phyloP scores from a whole-genome alignment of 371 early-diverging fungal species.

The Syncephalastrum monosporum region DNA sequence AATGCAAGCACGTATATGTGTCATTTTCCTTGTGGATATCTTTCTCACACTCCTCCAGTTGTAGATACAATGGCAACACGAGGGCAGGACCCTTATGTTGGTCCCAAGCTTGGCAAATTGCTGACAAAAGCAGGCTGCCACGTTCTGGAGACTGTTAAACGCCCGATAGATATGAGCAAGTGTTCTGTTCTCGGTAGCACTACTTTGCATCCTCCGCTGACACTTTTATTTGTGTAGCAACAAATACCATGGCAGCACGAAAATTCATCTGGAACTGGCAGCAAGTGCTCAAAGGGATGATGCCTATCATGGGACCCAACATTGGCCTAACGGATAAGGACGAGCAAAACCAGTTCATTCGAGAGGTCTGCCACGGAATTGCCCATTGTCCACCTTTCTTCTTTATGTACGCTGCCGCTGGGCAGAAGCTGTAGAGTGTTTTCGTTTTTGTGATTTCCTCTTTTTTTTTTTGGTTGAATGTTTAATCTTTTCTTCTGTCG shows the following conservation, averaged over 20 bases:
- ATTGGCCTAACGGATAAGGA: slow-evolving; percentile 6
- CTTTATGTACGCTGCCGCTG: slow-evolving; percentile 5
- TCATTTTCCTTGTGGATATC: not conserved
- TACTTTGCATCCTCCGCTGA: not conserved
- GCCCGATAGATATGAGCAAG: slow-evolving; percentile 25
- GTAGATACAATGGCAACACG: slow-evolving; percentile 12
- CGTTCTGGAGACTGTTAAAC: slow-evolving; percentile 14
- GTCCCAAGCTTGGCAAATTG: slow-evolving; percentile 9
- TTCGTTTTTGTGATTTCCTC: too few species aligned
- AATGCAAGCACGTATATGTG: slow-evolving; percentile 7
- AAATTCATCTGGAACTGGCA: slow-evolving; percentile 27
- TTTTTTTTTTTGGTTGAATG: too few species aligned
- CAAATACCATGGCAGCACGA: slow-evolving; percentile 13
- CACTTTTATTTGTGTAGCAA: slow-evolving; percentile 8
- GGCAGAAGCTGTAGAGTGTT: slow-evolving; percentile 1
- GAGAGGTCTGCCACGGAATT: not conserved
- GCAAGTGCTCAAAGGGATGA: slow-evolving; percentile 13
- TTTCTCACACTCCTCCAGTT: slow-evolving; percentile 9
- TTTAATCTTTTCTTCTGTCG: slow-evolving; percentile 7
- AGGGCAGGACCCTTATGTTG: slow-evolving; percentile 27
- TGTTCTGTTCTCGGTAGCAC: not conserved
- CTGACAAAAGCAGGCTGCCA: slow-evolving; percentile 14
- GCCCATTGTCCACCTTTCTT: not conserved
- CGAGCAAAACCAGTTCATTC: not conserved
- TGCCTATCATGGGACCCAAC: slow-evolving; percentile 15